Evolutionary conservation across 2,329 filamentous ascomycete genomes (phyloP), one percentile per base, ranked within the genome.

Genomic region (Acrodontium crateriforme): DNA sequence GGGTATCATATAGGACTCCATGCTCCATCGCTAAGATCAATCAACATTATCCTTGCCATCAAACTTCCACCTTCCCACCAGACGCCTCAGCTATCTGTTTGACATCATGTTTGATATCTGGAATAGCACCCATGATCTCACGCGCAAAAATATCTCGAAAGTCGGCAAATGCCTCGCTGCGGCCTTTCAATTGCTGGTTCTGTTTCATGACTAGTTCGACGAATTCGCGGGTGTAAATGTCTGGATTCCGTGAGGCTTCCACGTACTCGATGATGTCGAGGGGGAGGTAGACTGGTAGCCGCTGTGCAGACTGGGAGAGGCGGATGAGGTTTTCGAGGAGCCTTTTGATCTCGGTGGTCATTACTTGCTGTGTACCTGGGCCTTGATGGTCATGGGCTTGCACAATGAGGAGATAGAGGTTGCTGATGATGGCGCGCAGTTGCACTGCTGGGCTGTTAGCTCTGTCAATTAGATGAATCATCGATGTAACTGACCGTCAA

Each of bases 191-290:
- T 49, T 69, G 64, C 44, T 74, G 69, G 38, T 77, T 77, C 26
- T 65, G 63, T 35, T 64, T 60, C 54, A 74, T 71, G 6, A 72
- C 68, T 16, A 69, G 56, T 50, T 77, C 71, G 24, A 76, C 68
- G 37, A 75, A 74, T 40, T 76, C 70, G 24, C 71, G 62, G 6
- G 70, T 75, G 50, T 74, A 76, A 39, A 76, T 74, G 41, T 76
- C 71, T 6, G 71, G 72, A 42, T 77, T 77, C 13, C 71, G 66
- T 11, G 68, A 64, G 12, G 63, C 58, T 41, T 75, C 70, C 18
- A 77, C 69, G 46, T 75, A 77, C 38, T 73, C 66, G 40, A 75
- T 71, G 17, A 76, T 67, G 39, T 75, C 71, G 4, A 68, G 62
- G 0, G 72, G 71, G 2, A 76, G 61, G 25, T 64, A 56, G 32